These are phyloP conservation scores for Microbotryum intermedium DNA, from an alignment of 1,284 basidiomycete genomes.

Conservation along the genomic window DNA sequence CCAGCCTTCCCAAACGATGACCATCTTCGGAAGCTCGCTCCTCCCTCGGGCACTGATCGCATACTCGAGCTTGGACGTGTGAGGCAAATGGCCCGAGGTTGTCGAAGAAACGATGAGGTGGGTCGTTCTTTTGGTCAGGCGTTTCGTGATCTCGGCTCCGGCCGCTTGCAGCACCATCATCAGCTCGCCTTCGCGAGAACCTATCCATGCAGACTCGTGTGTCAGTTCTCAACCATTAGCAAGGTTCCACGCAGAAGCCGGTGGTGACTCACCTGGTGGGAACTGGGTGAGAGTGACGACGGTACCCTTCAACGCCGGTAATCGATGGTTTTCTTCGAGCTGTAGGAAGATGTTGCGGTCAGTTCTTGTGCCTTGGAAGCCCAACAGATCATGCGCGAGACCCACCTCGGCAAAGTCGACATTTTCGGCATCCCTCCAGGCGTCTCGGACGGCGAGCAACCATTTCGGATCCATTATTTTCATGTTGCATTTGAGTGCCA, in stretches of 20 bases:
- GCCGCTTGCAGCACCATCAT: conserved; percentile 8
- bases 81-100: conserved; percentile 18
- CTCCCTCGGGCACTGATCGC: neutral
- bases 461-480: conserved; percentile 64
- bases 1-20: conserved; percentile 27
- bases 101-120: conserved; percentile 32
- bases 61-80: conserved; percentile 2
- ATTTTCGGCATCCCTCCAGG: conserved; percentile 68
- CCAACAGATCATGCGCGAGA: conserved; percentile 30
- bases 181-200: conserved; percentile 1
- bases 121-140: conserved; percentile 13
- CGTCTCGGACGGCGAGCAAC: conserved; percentile 56
- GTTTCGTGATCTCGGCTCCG: conserved; percentile 20
- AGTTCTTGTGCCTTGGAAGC: neutral
- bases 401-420: conserved; percentile 52
- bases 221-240: neutral
- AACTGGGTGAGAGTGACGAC: conserved; percentile 51
- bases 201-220: conserved; percentile 6
- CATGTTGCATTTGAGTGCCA: conserved; percentile 61
- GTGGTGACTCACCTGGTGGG: conserved; percentile 8
- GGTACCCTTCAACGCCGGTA: conserved; percentile 58
- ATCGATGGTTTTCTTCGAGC: conserved; percentile 51
- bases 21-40: neutral
- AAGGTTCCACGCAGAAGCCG: neutral
- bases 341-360: conserved; percentile 31